Percentiles rank a stretch among this genome's conserved stretches.
Conservation (phyloP, 352 stramenopile genomes). For the Chloridella minuta region DNA sequence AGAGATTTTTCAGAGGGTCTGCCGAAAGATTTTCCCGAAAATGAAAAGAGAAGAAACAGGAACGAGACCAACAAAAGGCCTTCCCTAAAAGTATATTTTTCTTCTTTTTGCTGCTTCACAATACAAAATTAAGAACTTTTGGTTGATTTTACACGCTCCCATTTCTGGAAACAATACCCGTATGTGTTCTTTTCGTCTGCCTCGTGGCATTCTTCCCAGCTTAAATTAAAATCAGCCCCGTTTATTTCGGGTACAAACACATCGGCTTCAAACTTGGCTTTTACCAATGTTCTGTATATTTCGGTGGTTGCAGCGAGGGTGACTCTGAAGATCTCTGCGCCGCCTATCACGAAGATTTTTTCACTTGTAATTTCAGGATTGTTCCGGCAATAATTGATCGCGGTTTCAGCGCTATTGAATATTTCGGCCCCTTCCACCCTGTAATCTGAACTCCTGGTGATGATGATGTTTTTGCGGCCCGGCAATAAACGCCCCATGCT, state of each 20-base stretch:
- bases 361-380: no score
- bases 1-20: no score
- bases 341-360: background rate
- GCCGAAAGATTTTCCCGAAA: no score
- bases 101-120: no score
- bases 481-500: background rate
- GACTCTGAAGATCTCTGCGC: background rate
- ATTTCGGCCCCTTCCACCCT: background rate
- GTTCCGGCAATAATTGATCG: background rate
- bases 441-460: background rate
- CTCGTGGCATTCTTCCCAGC: background rate
- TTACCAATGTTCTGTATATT: background rate
- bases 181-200: background rate
- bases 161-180: constrained; percentile 1
- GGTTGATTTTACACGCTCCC: background rate
- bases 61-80: no score
- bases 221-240: background rate
- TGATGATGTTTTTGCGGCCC: background rate
- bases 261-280: background rate
- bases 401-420: background rate
- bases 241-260: background rate
- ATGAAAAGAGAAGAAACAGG: no score
- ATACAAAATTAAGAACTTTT: no score
- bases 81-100: no score
- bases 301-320: background rate